Evolutionary conservation across 805 yeast species (phyloP), one percentile per base, ranked within the genome.

Genomic region (Kuraishia hungarica): DNA sequence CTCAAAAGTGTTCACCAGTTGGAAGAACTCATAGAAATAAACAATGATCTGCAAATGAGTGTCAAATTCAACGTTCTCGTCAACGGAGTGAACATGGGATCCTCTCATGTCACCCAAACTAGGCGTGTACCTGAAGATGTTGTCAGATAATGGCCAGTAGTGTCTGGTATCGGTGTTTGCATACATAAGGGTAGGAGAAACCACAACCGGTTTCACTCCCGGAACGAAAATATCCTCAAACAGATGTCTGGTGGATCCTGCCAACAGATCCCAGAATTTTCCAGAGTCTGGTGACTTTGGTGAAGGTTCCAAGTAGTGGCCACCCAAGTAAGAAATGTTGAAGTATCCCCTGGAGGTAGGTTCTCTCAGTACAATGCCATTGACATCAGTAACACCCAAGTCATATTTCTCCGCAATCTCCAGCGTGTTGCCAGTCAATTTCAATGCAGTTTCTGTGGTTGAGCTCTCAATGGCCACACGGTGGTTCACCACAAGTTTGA

Each of bases 141-240:
- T 74, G 54, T 68, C 70, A 17, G 84, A 74, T 62, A 83, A 70
- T 53, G 73, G 66, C 84, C 85, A 81, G 65, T 83, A 83, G 60
- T 78, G 71, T 59, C 76, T 74, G 13, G 87, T 82, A 65, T 83
- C 88, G 2, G 88, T 83, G 64, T 83, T 83, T 7, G 81, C 87
- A 7, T 84, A 71, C 70, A 78, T 75, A 23, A 81, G 63, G 19
- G 74, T 72, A 19, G 87, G 84, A 0, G 84, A 67, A 19, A 75
- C 69, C 49, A 66, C 65, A 8, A 64, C 58, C 17, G 66, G 65
- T 2, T 15, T 35, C 23, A 47, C 48, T 54, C 51, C 66, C n/a
- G 65, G 71, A 59, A 72, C 72, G 4, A 74, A 72, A 51, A 79
- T 67, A 56, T 81, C 83, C 62, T 79, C 82, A 60, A 74, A 81